Evolutionary conservation across 2,329 filamentous ascomycete species (phyloP).

Genomic region (Fusarium acutatum): DNA sequence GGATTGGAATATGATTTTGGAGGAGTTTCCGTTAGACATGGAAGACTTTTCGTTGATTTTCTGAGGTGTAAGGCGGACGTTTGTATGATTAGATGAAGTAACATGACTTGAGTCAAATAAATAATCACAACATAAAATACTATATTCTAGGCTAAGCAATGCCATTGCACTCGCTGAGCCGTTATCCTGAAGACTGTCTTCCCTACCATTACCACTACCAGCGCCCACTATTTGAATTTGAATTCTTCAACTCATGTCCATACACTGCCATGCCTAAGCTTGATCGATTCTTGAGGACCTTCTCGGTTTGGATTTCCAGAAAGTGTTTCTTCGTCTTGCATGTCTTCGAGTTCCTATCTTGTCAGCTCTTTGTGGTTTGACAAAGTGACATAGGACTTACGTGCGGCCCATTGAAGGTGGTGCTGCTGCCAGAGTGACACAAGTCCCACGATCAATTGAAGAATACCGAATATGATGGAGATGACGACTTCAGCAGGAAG

Average conservation of each 20-base stretch:
- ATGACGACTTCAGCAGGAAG: background rate
- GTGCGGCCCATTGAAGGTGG: background rate
- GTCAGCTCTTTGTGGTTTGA: fast-evolving
- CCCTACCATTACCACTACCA: background rate
- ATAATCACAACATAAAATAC: background rate
- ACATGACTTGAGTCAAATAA: background rate
- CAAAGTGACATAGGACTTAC: fast-evolving
- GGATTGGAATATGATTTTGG: constrained; percentile 43
- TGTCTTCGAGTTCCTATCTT: background rate
- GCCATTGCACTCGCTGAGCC: fast-evolving
- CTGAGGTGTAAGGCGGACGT: background rate
- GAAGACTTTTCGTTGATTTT: constrained; percentile 35
- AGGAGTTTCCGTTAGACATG: constrained; percentile 43
- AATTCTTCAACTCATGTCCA: background rate
- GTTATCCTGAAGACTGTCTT: background rate
- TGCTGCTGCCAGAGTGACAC: background rate
- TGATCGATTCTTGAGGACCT: fast-evolving
- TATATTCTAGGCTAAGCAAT: too few species aligned
- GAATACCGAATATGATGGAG: background rate
- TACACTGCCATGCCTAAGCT: too few species aligned
- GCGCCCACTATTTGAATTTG: background rate
- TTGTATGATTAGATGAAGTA: background rate
- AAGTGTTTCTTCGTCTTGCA: background rate
- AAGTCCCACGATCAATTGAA: background rate
- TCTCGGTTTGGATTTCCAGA: background rate